Conservation (phyloP, 768 basidiomycete species). For the Gloeopeniophorella convolvens region DNA sequence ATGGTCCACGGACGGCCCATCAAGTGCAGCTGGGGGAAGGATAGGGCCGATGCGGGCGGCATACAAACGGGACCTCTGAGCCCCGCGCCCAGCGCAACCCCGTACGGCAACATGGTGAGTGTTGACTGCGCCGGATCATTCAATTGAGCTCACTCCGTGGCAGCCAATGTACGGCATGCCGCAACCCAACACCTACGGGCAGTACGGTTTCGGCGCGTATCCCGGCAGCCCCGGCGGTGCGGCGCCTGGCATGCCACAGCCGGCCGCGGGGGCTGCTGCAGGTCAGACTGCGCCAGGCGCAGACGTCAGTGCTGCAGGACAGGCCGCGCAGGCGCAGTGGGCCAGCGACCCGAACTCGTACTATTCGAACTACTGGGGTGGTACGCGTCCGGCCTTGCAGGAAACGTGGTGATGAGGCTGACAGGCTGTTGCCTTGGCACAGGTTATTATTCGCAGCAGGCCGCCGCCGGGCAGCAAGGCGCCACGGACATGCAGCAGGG, state of each 20-base stretch:
- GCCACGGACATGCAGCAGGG: conserved; percentile 41
- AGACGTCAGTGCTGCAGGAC: conserved; percentile 43
- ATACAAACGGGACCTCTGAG: conserved; percentile 49
- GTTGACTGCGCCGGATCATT: neutral
- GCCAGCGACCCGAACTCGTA: conserved; percentile 66
- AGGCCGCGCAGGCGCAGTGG: conserved; percentile 72
- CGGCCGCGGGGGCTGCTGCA: conserved; percentile 45
- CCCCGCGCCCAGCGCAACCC: conserved; percentile 50
- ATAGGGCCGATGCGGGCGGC: conserved; percentile 68
- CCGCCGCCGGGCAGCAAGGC: conserved; percentile 49
- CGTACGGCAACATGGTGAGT: conserved; percentile 78
- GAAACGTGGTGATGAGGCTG: conserved; percentile 9
- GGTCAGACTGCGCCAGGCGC: conserved; percentile 44
- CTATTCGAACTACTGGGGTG: conserved; percentile 81
- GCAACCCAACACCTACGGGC: conserved; percentile 71
- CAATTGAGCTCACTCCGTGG: neutral
- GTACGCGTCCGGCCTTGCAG: conserved; percentile 37
- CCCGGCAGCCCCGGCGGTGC: conserved; percentile 59
- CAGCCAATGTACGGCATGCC: conserved; percentile 91
- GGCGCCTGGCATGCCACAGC: conserved; percentile 39
- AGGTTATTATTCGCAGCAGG: conserved; percentile 84
- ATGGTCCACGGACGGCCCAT: conserved; percentile 96
- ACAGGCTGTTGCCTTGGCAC: conserved; percentile 13
- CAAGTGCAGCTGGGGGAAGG: conserved; percentile 99
- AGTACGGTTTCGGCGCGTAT: conserved; percentile 73